Percentiles rank a stretch among this genome's conserved stretches.
These are phyloP conservation scores for Phaeodactylum tricornutum DNA, from an alignment of 108 stramenopile species.

Conservation along the genomic window DNA sequence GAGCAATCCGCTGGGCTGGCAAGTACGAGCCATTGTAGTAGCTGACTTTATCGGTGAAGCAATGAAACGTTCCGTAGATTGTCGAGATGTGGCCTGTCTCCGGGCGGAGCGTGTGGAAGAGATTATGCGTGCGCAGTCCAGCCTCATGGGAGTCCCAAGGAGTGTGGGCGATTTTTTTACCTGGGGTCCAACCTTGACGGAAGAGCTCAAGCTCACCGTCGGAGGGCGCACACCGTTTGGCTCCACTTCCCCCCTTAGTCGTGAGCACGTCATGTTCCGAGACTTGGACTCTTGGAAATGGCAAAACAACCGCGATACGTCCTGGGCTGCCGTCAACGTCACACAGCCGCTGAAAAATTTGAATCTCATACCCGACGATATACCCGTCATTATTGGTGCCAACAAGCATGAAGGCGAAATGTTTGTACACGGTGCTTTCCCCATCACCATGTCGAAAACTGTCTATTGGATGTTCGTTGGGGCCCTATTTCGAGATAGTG, in stretches of 20 bases:
- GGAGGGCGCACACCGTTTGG: slow-evolving; percentile 6
- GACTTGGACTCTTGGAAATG: slow-evolving; percentile 13
- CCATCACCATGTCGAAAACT: slow-evolving; percentile 65
- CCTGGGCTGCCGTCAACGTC: slow-evolving; percentile 54
- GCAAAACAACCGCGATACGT: slow-evolving; percentile 16
- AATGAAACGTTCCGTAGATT: slow-evolving; percentile 61
- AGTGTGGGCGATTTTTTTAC: slow-evolving; percentile 60
- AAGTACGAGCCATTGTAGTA: slow-evolving; percentile 59
- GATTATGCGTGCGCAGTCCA: slow-evolving; percentile 62
- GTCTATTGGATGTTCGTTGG: slow-evolving; percentile 80
- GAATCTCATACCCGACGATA: slow-evolving; percentile 38
- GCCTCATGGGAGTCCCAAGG: slow-evolving; percentile 63
- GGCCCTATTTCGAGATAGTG: slow-evolving; percentile 66
- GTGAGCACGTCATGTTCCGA: slow-evolving; percentile 11
- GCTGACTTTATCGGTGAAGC: slow-evolving; percentile 80
- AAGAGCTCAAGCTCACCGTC: slow-evolving; percentile 16
- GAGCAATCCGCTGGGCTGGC: slow-evolving; percentile 70
- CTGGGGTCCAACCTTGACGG: slow-evolving; percentile 57
- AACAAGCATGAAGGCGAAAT: slow-evolving; percentile 77
- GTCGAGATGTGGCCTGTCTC: slow-evolving; percentile 61
- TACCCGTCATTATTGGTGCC: slow-evolving; percentile 69
- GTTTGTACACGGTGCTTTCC: slow-evolving; percentile 79
- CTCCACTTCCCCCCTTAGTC: slow-evolving; percentile 1
- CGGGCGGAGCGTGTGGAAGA: slow-evolving; percentile 66
- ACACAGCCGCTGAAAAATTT: slow-evolving; percentile 52